Evolutionary conservation across 441 rosid genomes (phyloP).

Genomic region (Metrosideros polymorpha): DNA sequence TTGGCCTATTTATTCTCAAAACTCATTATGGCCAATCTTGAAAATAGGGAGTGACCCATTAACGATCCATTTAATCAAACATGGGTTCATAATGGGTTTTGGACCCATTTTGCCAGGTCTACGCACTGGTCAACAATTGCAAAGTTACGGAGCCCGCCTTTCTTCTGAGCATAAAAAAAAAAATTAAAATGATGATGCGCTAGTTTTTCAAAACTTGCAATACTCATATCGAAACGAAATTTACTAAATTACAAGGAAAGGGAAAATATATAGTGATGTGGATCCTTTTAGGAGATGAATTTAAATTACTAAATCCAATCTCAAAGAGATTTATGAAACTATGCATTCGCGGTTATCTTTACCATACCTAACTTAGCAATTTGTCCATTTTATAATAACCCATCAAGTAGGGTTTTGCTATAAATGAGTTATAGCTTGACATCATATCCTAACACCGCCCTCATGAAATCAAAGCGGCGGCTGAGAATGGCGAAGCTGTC

Average conservation of each 20-base stretch:
- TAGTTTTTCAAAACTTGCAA: not conserved
- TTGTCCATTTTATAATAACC: not conserved
- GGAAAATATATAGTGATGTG: not conserved
- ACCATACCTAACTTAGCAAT: not conserved
- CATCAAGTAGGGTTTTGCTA: not conserved
- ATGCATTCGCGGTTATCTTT: not conserved
- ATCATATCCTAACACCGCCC: not conserved
- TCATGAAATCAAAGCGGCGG: not conserved
- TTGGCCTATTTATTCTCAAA: too few species aligned
- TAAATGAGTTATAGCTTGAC: not conserved
- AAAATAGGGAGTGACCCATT: too few species aligned
- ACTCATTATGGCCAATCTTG: too few species aligned
- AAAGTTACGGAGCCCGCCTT: rapidly evolving
- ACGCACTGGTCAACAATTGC: too few species aligned
- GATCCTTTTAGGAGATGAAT: not conserved
- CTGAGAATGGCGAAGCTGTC: not conserved
- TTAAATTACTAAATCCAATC: not conserved
- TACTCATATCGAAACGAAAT: rapidly evolving
- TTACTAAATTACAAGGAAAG: not conserved
- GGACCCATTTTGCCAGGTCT: too few species aligned
- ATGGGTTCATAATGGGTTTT: too few species aligned
- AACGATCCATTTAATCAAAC: too few species aligned
- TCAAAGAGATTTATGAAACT: not conserved
- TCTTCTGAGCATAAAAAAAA: not conserved
- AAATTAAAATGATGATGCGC: not conserved